Evolutionary conservation across 2,329 filamentous ascomycete genomes (phyloP).

Genomic region (Botrytis medusae): DNA sequence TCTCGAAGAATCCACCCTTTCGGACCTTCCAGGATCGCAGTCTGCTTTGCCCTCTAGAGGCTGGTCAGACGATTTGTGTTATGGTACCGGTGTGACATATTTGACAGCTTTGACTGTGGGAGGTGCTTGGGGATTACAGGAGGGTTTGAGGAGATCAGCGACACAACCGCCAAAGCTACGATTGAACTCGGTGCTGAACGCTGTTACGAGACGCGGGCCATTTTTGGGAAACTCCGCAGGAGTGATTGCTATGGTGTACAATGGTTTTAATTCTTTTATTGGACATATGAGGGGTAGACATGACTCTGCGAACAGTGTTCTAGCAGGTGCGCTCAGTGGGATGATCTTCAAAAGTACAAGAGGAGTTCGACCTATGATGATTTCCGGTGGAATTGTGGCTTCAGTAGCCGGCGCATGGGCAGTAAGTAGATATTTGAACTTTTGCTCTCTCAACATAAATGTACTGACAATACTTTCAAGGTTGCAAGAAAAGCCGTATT

Average conservation of each 20-base stretch:
- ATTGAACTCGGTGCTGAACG: conserved; percentile 92
- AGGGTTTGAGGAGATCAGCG: conserved; percentile 79
- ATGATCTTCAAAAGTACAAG: conserved; percentile 96
- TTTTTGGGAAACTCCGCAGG: conserved; percentile 96
- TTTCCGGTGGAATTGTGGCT: conserved; percentile 87
- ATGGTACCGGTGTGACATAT: conserved; percentile 94
- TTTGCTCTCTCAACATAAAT: background rate
- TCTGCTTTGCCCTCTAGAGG: conserved; percentile 91
- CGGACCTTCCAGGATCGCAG: conserved; percentile 79
- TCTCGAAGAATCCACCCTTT: conserved; percentile 87
- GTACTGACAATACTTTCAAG: conserved; percentile 40
- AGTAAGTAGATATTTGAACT: conserved; percentile 56
- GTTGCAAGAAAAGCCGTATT: conserved; percentile 52
- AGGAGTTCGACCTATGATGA: conserved; percentile 87
- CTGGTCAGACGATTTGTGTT: conserved; percentile 97
- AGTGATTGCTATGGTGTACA: conserved; percentile 95
- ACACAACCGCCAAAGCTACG: conserved; percentile 82
- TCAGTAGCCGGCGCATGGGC: conserved; percentile 85
- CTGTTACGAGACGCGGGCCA: conserved; percentile 86
- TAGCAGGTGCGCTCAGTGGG: conserved; percentile 82
- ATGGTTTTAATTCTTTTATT: conserved; percentile 83
- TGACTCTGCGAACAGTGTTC: conserved; percentile 84
- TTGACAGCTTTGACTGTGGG: conserved; percentile 81
- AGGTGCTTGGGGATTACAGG: conserved; percentile 87
- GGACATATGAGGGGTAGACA: conserved; percentile 80